A percentile compares a stretch with the other conserved stretches of the same genome.
phyloP scores from a whole-genome alignment of 306 rosid genomes.

The Abrus precatorius region DNA sequence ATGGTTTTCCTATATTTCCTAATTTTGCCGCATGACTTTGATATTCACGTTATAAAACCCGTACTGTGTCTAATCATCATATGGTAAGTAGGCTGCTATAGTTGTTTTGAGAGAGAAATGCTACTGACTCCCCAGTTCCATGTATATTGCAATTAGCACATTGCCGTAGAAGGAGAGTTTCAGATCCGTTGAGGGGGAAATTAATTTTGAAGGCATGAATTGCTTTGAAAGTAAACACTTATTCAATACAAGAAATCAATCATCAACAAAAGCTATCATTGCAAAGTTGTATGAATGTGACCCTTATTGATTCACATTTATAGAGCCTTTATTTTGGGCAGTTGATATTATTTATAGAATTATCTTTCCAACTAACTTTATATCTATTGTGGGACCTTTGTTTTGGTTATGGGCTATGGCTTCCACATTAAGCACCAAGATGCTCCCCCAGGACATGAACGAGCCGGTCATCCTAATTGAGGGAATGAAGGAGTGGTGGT shows the following conservation, averaged over 20 bases:
- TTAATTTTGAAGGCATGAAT: not conserved
- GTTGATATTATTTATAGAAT: constrained; percentile 55
- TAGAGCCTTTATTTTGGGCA: constrained; percentile 52
- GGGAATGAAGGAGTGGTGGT: not conserved
- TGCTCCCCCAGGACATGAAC: constrained; percentile 32
- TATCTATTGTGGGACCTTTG: constrained; percentile 53
- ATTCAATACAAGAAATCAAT: constrained; percentile 28
- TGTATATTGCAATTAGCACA: constrained; percentile 45
- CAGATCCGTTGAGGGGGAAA: not conserved
- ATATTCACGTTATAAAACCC: constrained; percentile 20
- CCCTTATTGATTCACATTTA: constrained; percentile 56
- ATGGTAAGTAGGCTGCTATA: constrained; percentile 1
- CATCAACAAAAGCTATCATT: constrained; percentile 43
- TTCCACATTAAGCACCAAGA: constrained; percentile 44
- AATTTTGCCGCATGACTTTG: constrained; percentile 48
- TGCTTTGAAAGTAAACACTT: constrained; percentile 6
- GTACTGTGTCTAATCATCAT: constrained; percentile 18
- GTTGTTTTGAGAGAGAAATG: constrained; percentile 37
- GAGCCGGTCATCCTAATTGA: not conserved
- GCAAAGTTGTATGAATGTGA: constrained; percentile 60
- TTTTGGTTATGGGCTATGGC: constrained; percentile 38
- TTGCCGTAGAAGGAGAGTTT: constrained; percentile 22
- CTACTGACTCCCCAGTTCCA: not conserved
- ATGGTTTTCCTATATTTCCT: constrained; percentile 46
- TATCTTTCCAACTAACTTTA: constrained; percentile 49